phyloP scores from a whole-genome alignment of 2,329 filamentous ascomycete species.

The Phaeosphaeriaceae sp. region DNA sequence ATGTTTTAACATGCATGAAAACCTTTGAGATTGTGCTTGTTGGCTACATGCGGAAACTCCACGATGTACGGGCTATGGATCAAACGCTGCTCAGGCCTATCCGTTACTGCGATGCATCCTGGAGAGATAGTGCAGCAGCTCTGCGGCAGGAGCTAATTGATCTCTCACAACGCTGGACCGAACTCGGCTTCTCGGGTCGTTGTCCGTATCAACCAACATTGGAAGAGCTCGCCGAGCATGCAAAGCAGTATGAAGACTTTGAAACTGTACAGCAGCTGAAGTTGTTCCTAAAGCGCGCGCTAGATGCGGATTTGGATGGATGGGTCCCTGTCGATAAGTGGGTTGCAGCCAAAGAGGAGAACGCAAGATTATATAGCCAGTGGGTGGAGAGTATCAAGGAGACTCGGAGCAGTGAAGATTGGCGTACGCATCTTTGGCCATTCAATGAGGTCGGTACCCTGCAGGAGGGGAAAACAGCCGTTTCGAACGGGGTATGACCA shows the following conservation, averaged over 20 bases:
- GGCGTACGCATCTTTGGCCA: too few relatives aligned
- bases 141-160: constrained; percentile 49
- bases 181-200: constrained; percentile 45
- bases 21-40: constrained; percentile 42
- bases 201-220: constrained; percentile 39
- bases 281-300: constrained; percentile 31
- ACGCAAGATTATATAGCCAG: constrained; percentile 36
- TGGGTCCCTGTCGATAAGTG: constrained; percentile 45
- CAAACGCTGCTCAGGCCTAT: constrained; percentile 48
- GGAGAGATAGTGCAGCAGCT: constrained; percentile 50
- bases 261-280: constrained; percentile 39
- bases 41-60: constrained; percentile 40
- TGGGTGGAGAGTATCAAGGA: constrained; percentile 25
- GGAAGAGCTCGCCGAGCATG: constrained; percentile 32
- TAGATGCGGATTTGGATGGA: constrained; percentile 42
- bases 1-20: constrained; percentile 34
- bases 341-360: constrained; percentile 36
- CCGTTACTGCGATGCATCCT: constrained; percentile 49
- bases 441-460: too few relatives aligned
- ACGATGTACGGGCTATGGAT: constrained; percentile 42
- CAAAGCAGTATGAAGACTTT: constrained; percentile 40
- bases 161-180: constrained; percentile 42
- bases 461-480: too few relatives aligned
- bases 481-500: too few relatives aligned
- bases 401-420: too few relatives aligned